Percentiles rank a stretch among this genome's conserved stretches.
Conservation (phyloP, 1,284 basidiomycete species). For the Malassezia psittaci region DNA sequence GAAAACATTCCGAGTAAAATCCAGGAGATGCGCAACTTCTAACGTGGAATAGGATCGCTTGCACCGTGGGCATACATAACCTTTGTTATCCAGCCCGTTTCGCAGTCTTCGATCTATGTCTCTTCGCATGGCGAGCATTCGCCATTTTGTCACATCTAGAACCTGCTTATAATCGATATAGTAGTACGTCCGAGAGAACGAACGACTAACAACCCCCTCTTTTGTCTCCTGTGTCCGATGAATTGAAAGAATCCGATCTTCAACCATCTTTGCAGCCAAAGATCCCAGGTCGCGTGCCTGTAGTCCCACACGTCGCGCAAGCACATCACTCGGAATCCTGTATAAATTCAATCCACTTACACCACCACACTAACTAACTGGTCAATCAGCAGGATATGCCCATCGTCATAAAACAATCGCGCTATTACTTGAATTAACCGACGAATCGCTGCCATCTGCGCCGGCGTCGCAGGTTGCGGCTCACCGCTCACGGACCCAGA, state of each 20-base stretch:
- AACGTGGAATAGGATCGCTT: constrained; percentile 72
- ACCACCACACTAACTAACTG: constrained; percentile 80
- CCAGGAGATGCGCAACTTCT: constrained; percentile 71
- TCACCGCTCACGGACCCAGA: background rate
- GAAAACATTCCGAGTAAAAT: constrained; percentile 51
- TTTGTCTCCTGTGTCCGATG: constrained; percentile 23
- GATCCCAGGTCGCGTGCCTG: constrained; percentile 88
- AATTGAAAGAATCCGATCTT: constrained; percentile 60
- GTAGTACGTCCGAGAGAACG: constrained; percentile 58
- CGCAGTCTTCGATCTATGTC: constrained; percentile 59
- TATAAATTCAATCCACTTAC: constrained; percentile 56
- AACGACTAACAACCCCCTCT: constrained; percentile 14
- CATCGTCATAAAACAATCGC: constrained; percentile 86
- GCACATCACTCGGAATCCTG: constrained; percentile 80
- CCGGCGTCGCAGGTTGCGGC: constrained; percentile 25
- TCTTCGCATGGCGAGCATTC: constrained; percentile 84
- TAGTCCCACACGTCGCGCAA: constrained; percentile 75
- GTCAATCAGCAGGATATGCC: constrained; percentile 82
- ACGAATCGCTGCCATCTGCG: constrained; percentile 34
- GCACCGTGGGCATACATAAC: constrained; percentile 87
- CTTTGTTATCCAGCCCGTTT: constrained; percentile 68
- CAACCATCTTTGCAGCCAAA: constrained; percentile 72
- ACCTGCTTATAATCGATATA: constrained; percentile 92
- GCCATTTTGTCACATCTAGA: constrained; percentile 94
- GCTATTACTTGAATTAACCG: constrained; percentile 78